Evolutionary conservation across 345 rosid species (phyloP).

Genomic region (Jatropha curcas): DNA sequence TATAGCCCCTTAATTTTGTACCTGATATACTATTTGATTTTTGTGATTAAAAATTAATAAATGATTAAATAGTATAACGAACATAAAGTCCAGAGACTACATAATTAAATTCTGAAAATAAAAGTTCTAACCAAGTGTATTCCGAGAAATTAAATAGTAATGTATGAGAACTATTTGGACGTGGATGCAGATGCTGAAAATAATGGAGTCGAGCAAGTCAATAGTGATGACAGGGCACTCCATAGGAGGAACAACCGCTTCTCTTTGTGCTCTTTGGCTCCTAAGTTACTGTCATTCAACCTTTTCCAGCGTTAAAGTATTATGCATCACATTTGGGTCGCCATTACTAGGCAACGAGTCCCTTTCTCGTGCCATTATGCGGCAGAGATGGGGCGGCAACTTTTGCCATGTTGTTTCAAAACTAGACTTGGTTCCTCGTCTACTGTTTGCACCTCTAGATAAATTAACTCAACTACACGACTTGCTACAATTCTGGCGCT

Average conservation of each 20-base stretch:
- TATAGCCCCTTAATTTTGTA: no score
- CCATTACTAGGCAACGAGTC: slow-evolving; percentile 71
- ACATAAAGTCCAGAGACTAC: no score
- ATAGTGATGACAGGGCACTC: slow-evolving; percentile 82
- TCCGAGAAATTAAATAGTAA: no score
- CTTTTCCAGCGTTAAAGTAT: slow-evolving; percentile 31
- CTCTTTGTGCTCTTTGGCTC: slow-evolving; percentile 75
- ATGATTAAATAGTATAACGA: no score
- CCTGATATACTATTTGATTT: no score
- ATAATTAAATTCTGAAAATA: no score
- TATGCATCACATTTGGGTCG: slow-evolving; percentile 81
- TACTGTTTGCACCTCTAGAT: slow-evolving; percentile 39
- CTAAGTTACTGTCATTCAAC: slow-evolving; percentile 45
- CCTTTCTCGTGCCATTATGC: slow-evolving; percentile 56
- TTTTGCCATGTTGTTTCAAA: slow-evolving; percentile 69
- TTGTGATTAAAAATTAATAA: no score
- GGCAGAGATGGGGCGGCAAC: slow-evolving; percentile 61
- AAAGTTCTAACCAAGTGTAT: no score
- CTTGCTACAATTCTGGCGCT: slow-evolving; percentile 36
- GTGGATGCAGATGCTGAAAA: slow-evolving; percentile 37
- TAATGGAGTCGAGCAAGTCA: slow-evolving; percentile 38
- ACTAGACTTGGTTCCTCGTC: slow-evolving; percentile 55
- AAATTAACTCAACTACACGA: slow-evolving; percentile 22
- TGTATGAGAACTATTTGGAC: no score
- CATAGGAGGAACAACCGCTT: slow-evolving; percentile 72